Evolutionary conservation across 2,329 filamentous ascomycete genomes (phyloP), one percentile per base, ranked within the genome.

Genomic region (Penicillium hesseltinei): DNA sequence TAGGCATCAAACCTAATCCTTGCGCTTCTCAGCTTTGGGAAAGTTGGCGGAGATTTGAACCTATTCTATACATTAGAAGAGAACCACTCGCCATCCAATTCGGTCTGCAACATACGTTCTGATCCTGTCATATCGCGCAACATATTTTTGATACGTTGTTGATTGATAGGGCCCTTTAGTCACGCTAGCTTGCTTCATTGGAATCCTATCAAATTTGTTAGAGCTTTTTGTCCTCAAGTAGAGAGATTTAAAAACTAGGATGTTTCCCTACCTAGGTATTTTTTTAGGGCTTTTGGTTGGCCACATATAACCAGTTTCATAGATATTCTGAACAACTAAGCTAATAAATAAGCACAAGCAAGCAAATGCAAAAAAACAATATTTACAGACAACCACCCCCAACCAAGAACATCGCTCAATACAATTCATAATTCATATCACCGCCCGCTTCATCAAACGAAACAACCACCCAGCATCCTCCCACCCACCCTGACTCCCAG

Each of bases 391-490:
- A 53, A 45, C 19, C 11, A 35, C 10, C 10, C 52, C 52, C 17
- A 27, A 36, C 8, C 5, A n/a, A 42, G 17, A 29, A 33, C 8
- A 42, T 56, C 52, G 39, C 33, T 49, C 39, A 27, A 44, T 33
- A 31, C 39, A 51, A 39, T 29, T 56, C 53, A 33, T 36, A 44
- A 9, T 51, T 69, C 57, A 71, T 63, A 69, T 59, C 21, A 75
- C 60, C n/a, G 71, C 67, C 47, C 66, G 70, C 57, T 68, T 75
- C 50, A 83, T 81, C 42, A 83, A 78, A 49, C 81, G 80, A 56
- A 86, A 69, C 57, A 86, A 66, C 83, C 83, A 86, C 31, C 79
- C 78, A 33, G 81, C 82, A 73, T 86, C 83, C 58, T 81, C 77
- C 83, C 83, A 86, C 0, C 82, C 81, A 5, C 80, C 81, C 19